These are phyloP conservation scores for Mycena belliarum DNA, from an alignment of 768 basidiomycete species.

Conservation along the genomic window DNA sequence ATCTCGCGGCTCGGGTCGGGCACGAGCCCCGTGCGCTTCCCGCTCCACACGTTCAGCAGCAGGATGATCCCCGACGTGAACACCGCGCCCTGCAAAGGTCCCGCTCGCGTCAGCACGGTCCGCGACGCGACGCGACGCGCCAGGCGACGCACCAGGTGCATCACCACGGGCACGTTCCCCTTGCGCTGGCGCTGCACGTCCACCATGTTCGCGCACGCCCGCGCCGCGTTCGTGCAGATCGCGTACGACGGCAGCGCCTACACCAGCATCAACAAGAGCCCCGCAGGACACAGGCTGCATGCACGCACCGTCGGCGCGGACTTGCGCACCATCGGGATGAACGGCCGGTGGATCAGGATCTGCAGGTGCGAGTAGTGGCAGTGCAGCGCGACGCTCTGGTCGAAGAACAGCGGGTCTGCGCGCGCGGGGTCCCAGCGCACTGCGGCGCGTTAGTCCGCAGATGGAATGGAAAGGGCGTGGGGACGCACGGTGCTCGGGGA, in stretches of 20 bases:
- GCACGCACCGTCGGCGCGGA: constrained; percentile 29
- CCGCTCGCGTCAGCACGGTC: no score
- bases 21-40: constrained; percentile 47
- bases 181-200: constrained; percentile 47
- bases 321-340: constrained; percentile 67
- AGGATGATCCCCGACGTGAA: constrained; percentile 56
- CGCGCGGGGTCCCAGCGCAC: constrained; percentile 47
- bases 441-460: no score
- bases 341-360: constrained; percentile 79
- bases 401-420: constrained; percentile 41
- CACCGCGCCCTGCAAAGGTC: constrained; percentile 32
- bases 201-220: constrained; percentile 72
- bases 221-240: constrained; percentile 82
- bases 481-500: constrained; percentile 45
- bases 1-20: constrained; percentile 55
- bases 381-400: constrained; percentile 59
- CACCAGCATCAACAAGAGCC: not conserved
- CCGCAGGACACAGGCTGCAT: not conserved
- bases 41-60: constrained; percentile 68
- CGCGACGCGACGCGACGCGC: no score
- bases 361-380: constrained; percentile 50
- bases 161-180: constrained; percentile 30
- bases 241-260: constrained; percentile 62
- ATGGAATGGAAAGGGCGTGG: constrained; percentile 32
- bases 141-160: constrained; percentile 32